phyloP scores from a whole-genome alignment of 331 rosid species.

The Rhamnella rubrinervis region DNA sequence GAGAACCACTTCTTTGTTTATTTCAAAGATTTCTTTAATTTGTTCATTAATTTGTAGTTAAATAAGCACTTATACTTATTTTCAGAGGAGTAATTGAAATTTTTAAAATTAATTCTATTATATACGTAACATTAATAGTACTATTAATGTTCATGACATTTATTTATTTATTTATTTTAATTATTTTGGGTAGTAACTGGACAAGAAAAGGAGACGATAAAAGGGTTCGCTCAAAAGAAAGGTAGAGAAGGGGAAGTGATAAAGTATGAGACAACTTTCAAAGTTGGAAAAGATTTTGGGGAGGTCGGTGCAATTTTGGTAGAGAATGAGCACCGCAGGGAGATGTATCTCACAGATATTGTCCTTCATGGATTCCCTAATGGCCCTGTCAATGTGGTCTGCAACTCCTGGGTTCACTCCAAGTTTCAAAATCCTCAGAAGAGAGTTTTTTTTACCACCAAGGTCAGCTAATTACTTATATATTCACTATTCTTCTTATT shows the following conservation, averaged over 20 bases:
- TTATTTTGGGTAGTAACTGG: slow-evolving; percentile 39
- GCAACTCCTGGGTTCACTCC: slow-evolving; percentile 70
- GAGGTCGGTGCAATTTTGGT: slow-evolving; percentile 57
- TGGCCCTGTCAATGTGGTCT: slow-evolving; percentile 39
- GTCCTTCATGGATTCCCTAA: slow-evolving; percentile 47
- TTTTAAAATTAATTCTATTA: too few relatives aligned
- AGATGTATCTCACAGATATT: slow-evolving; percentile 46
- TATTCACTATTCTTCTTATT: not conserved
- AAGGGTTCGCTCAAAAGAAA: slow-evolving; percentile 37
- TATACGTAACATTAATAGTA: not conserved
- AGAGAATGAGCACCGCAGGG: slow-evolving; percentile 71
- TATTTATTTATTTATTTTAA: too few relatives aligned
- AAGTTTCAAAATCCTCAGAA: slow-evolving; percentile 39
- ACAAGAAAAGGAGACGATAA: slow-evolving; percentile 36
- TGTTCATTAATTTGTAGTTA: too few relatives aligned
- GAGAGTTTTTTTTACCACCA: slow-evolving; percentile 58
- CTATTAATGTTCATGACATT: not conserved
- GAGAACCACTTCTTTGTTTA: too few relatives aligned
- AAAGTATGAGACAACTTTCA: slow-evolving; percentile 47
- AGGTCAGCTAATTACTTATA: slow-evolving; percentile 32
- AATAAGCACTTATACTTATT: too few relatives aligned
- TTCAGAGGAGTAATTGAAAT: too few relatives aligned
- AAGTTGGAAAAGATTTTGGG: slow-evolving; percentile 49
- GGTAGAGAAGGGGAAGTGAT: slow-evolving; percentile 14
- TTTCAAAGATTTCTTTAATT: too few relatives aligned